A percentile compares a stretch with the other conserved stretches of the same genome.
Evolutionary conservation across 1,284 basidiomycete species (phyloP).

Genomic region (Cystobasidium slooffiae): DNA sequence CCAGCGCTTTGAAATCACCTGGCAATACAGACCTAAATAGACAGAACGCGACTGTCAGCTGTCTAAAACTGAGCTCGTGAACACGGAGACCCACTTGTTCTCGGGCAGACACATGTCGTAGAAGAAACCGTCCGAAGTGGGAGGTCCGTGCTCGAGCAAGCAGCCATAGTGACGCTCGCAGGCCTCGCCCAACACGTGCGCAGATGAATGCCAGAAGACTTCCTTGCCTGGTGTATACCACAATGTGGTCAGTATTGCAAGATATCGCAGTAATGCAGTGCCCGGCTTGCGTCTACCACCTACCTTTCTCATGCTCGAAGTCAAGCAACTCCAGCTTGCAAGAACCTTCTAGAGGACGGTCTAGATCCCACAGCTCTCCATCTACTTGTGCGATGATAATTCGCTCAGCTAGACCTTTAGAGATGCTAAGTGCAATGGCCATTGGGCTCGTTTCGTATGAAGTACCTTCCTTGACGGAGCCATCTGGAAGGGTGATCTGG

Average conservation of each 20-base stretch:
- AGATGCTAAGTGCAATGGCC: conserved; percentile 84
- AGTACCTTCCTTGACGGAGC: conserved; percentile 76
- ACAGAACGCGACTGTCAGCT: neutral
- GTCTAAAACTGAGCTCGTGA: neutral
- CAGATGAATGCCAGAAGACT: conserved; percentile 99
- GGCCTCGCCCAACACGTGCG: conserved; percentile 98
- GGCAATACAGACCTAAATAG: conserved; percentile 69
- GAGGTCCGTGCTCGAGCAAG: conserved; percentile 95
- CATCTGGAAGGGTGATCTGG: conserved; percentile 83
- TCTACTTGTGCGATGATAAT: conserved; percentile 95
- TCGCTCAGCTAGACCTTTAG: conserved; percentile 84
- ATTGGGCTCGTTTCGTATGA: conserved; percentile 98
- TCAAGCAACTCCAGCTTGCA: conserved; percentile 85
- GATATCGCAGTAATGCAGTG: too few relatives aligned
- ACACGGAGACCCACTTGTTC: conserved; percentile 37
- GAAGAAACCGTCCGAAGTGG: conserved; percentile 98
- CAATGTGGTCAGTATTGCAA: too few relatives aligned
- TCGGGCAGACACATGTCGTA: conserved; percentile 81
- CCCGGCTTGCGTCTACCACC: neutral
- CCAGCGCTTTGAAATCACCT: conserved; percentile 84
- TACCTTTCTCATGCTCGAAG: conserved; percentile 93
- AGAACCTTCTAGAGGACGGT: conserved; percentile 84
- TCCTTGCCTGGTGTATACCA: conserved; percentile 70
- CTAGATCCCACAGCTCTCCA: conserved; percentile 87
- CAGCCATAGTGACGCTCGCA: conserved; percentile 96